Percentiles rank a stretch among this genome's conserved stretches.
phyloP scores from a whole-genome alignment of 2,329 filamentous ascomycete genomes.

The Xylaria sp. region DNA sequence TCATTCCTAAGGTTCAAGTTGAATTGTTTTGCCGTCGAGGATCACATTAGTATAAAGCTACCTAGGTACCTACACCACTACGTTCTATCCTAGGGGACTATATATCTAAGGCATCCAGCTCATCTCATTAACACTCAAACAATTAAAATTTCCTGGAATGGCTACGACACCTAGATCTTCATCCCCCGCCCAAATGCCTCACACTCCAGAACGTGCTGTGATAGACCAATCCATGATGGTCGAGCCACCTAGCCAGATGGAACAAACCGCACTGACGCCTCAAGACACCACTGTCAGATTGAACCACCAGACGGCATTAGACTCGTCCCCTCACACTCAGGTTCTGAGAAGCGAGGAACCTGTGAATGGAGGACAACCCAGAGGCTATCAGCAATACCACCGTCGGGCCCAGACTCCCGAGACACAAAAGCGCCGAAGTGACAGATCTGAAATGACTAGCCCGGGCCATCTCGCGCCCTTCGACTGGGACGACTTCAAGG shows the following conservation, averaged over 20 bases:
- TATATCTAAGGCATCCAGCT: not conserved
- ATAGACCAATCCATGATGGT: constrained; percentile 48
- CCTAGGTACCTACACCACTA: not conserved
- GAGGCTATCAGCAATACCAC: constrained; percentile 41
- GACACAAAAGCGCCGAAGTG: constrained; percentile 53
- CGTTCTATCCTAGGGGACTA: not conserved
- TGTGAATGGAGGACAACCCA: constrained; percentile 31
- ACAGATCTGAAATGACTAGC: constrained; percentile 52
- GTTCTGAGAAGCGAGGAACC: constrained; percentile 30
- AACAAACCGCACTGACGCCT: constrained; percentile 34
- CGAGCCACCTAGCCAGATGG: constrained; percentile 45
- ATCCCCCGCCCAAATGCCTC: constrained; percentile 40
- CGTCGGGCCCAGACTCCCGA: constrained; percentile 46
- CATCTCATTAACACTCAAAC: constrained; percentile 1
- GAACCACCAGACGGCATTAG: constrained; percentile 33
- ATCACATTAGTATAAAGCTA: not conserved
- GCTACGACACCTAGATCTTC: constrained; percentile 44
- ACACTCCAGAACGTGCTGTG: constrained; percentile 37
- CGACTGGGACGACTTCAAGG: constrained; percentile 82
- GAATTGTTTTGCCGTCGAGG: constrained; percentile 5
- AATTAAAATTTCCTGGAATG: constrained; percentile 30
- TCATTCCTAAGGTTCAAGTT: constrained; percentile 4
- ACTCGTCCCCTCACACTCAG: constrained; percentile 40
- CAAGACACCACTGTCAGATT: constrained; percentile 43
- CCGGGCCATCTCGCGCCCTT: constrained; percentile 66